Evolutionary conservation across 2,329 filamentous ascomycete species (phyloP).

Genomic region (Clonostachys rosea): DNA sequence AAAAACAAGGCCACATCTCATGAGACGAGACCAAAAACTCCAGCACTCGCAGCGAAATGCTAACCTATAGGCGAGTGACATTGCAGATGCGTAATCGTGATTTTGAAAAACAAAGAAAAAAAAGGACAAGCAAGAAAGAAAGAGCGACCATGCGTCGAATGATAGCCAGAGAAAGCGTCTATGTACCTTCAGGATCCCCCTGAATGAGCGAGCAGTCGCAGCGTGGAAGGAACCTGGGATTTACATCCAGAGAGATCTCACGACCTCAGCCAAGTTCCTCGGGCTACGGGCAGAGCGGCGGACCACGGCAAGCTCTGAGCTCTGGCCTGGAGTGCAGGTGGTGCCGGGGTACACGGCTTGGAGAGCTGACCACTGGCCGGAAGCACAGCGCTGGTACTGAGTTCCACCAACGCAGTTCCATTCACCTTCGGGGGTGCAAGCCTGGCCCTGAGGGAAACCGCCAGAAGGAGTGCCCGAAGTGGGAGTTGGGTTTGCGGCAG

Average conservation of each 20-base stretch:
- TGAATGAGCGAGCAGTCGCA: background rate
- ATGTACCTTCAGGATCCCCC: background rate
- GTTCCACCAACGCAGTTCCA: constrained; percentile 55
- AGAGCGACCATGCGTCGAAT: background rate
- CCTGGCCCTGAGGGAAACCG: constrained; percentile 25
- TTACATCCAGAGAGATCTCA: background rate
- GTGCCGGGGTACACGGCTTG: constrained; percentile 49
- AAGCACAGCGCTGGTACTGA: constrained; percentile 59
- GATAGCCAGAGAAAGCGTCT: background rate
- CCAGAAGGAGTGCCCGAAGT: constrained; percentile 11
- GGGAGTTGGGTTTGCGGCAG: constrained; percentile 1
- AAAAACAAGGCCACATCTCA: too few species aligned
- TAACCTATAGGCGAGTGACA: too few species aligned
- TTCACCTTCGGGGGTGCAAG: constrained; percentile 47
- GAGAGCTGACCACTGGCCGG: constrained; percentile 45
- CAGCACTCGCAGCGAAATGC: too few species aligned
- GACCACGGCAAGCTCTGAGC: constrained; percentile 13
- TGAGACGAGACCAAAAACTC: too few species aligned
- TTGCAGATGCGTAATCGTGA: too few species aligned
- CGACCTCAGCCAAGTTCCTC: background rate
- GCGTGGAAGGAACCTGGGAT: too few species aligned
- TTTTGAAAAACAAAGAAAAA: background rate
- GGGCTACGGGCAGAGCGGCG: background rate
- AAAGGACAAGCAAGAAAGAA: background rate
- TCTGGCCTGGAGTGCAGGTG: constrained; percentile 31